phyloP scores from a whole-genome alignment of 768 basidiomycete species.

The Austroboletus eburneus region DNA sequence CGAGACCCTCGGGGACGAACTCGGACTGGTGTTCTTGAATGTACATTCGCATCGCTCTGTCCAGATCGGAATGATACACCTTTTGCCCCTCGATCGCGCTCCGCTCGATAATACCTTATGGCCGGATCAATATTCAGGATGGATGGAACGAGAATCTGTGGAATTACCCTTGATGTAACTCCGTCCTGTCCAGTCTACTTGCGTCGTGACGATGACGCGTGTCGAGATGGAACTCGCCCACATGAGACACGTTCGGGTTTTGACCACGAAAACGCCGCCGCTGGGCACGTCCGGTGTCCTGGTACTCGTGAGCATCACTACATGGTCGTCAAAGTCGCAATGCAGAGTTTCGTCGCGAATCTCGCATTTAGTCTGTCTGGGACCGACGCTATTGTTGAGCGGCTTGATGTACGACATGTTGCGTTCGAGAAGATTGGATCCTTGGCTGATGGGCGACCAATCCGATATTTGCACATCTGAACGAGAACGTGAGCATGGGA shows the following conservation, averaged over 20 bases:
- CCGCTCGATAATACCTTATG: constrained; percentile 84
- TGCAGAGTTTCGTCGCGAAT: constrained; percentile 80
- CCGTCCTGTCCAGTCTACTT: constrained; percentile 94
- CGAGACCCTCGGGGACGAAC: constrained; percentile 82
- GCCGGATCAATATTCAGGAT: neutral
- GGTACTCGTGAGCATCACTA: constrained; percentile 84
- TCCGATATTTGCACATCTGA: constrained; percentile 94
- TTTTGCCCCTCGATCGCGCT: constrained; percentile 92
- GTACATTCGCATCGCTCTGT: constrained; percentile 80
- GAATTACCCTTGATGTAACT: constrained; percentile 90
- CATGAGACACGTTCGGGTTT: constrained; percentile 91
- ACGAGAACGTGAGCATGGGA: neutral
- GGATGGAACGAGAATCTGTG: neutral
- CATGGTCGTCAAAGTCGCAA: constrained; percentile 80
- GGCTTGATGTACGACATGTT: constrained; percentile 98
- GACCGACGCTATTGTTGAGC: constrained; percentile 80
- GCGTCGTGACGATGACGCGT: constrained; percentile 79
- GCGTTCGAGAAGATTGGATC: constrained; percentile 68
- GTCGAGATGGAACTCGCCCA: constrained; percentile 84
- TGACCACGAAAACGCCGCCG: constrained; percentile 89
- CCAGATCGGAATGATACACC: constrained; percentile 77
- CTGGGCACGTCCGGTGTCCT: constrained; percentile 93
- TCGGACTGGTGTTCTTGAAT: constrained; percentile 87
- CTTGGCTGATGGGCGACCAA: constrained; percentile 70
- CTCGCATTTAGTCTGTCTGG: constrained; percentile 94